phyloP scores from a whole-genome alignment of 176 grass and related monocot species.

The Carex scoparia region DNA sequence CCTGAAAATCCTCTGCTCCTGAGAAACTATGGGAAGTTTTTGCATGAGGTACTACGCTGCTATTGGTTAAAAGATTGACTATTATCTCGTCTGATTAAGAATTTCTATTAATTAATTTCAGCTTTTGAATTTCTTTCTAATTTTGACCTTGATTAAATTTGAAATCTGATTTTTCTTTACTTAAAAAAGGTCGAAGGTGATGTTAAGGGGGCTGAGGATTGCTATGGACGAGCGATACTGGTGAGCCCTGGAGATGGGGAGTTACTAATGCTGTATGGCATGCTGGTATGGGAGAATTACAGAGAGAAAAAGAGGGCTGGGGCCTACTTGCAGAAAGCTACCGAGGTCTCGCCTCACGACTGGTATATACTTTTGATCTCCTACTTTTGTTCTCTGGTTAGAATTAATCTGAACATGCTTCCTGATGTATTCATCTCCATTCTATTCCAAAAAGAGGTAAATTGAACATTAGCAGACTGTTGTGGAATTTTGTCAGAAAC shows the following conservation, averaged over 20 bases:
- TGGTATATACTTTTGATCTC: conserved; percentile 30
- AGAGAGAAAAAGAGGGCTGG: conserved; percentile 51
- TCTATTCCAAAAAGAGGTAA: neutral
- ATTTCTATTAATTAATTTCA: neutral
- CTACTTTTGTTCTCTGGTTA: neutral
- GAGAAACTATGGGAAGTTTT: conserved; percentile 76
- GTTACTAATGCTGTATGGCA: conserved; percentile 70
- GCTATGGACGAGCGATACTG: conserved; percentile 67
- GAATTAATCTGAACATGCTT: neutral
- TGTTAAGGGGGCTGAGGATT: conserved; percentile 58
- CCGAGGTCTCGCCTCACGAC: conserved; percentile 62
- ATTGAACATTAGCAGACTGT: neutral
- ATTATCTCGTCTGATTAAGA: neutral
- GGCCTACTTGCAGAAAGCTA: conserved; percentile 64
- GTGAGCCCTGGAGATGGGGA: conserved; percentile 57
- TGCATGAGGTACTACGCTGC: conserved; percentile 44
- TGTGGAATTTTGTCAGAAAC: neutral
- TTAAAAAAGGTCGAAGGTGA: conserved; percentile 50
- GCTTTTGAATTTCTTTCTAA: neutral
- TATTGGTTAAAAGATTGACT: neutral
- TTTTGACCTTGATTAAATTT: neutral
- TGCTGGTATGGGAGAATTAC: conserved; percentile 62
- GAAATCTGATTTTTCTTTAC: neutral
- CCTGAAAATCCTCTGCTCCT: conserved; percentile 67
- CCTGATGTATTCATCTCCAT: neutral